A percentile compares a stretch with the other conserved stretches of the same genome.
Evolutionary conservation across 129 eudicot genomes (phyloP).

Genomic region (Centaurea solstitialis): DNA sequence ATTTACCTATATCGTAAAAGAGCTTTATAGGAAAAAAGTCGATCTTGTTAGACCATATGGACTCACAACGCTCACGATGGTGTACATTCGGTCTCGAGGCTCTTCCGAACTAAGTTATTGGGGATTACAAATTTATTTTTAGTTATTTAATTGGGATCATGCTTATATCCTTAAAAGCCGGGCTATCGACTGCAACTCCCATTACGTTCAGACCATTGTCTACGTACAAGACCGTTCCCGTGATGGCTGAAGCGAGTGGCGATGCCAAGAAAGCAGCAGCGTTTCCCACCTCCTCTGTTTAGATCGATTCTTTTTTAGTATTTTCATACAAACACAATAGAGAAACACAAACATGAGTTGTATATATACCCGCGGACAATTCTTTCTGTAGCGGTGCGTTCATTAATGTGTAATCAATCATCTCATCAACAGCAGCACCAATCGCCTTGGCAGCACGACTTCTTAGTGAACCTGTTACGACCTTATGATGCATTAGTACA

Average conservation of each 20-base stretch:
- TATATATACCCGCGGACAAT: constrained; percentile 32
- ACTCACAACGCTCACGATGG: not conserved
- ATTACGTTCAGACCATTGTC: constrained; percentile 71
- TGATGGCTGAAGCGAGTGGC: too few species aligned
- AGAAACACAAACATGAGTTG: too few species aligned
- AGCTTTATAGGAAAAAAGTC: not conserved
- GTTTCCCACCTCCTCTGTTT: too few species aligned
- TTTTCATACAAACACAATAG: too few species aligned
- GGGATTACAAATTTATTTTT: not conserved
- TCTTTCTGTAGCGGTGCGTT: constrained; percentile 66
- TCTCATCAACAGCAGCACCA: constrained; percentile 61
- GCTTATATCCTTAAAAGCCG: constrained; percentile 48
- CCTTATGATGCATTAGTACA: not conserved
- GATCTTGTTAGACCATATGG: not conserved
- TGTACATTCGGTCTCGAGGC: too few species aligned
- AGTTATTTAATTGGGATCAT: constrained; percentile 41
- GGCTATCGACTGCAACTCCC: constrained; percentile 73
- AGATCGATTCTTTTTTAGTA: too few species aligned
- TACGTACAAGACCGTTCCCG: constrained; percentile 52
- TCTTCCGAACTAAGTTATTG: not conserved
- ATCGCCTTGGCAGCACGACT: constrained; percentile 90
- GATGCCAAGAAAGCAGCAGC: too few species aligned
- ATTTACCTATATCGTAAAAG: not conserved
- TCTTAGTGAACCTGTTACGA: constrained; percentile 71
- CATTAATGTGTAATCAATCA: constrained; percentile 60